Evolutionary conservation across 257 asterid species (phyloP).

Genomic region (Plectranthus barbatus): DNA sequence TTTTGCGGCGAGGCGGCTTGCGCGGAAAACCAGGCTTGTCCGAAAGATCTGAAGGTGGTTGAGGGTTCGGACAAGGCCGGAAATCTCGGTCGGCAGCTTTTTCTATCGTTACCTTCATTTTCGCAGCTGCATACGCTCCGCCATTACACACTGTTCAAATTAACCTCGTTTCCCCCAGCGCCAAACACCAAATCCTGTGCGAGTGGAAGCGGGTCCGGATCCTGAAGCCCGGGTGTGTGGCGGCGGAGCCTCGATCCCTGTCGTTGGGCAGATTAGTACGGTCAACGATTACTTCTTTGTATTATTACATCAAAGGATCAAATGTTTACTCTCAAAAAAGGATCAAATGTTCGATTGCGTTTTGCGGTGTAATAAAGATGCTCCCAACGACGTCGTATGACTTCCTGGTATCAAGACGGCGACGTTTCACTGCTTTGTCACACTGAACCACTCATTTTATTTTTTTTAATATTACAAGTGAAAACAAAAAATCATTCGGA

Average conservation of each 20-base stretch:
- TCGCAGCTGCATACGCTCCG: slow-evolving; percentile 11
- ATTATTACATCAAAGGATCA: not conserved
- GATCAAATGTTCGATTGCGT: slow-evolving; percentile 17
- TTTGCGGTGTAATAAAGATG: not conserved
- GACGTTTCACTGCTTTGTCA: slow-evolving; percentile 8
- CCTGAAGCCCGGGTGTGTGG: not conserved
- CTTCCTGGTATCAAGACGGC: slow-evolving; percentile 12
- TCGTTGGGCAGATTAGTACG: too few species aligned
- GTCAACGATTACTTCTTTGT: slow-evolving; percentile 27
- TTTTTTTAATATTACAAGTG: not conserved
- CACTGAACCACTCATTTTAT: not conserved
- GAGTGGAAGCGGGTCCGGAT: not conserved
- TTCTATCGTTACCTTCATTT: slow-evolving; percentile 31
- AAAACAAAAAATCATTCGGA: not conserved
- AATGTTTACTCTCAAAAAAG: too few species aligned
- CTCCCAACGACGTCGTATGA: slow-evolving; percentile 12
- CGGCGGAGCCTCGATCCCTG: too few species aligned
- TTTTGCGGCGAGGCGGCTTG: slow-evolving; percentile 40
- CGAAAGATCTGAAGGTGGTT: slow-evolving; percentile 32
- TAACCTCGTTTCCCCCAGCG: not conserved
- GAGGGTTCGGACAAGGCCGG: slow-evolving; percentile 16
- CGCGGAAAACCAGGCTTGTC: slow-evolving; percentile 17
- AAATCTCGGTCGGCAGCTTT: slow-evolving; percentile 12
- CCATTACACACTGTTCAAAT: slow-evolving; percentile 14
- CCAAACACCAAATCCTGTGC: not conserved